Evolutionary conservation across 2,329 filamentous ascomycete species (phyloP).

Genomic region (Epichloe festucae): DNA sequence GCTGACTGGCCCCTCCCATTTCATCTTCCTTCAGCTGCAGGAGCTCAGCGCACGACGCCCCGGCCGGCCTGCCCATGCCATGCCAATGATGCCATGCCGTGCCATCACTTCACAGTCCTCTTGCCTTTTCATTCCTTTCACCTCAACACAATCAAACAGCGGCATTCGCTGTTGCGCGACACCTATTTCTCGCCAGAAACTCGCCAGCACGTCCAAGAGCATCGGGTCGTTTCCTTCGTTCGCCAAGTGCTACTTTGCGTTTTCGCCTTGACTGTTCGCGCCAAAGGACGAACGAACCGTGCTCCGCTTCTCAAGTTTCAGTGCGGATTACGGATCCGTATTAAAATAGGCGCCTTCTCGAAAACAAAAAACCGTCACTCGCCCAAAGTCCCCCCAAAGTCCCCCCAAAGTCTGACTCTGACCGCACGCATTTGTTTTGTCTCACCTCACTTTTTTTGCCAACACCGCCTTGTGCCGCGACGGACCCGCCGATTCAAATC

Average conservation of each 20-base stretch:
- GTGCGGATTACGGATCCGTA: background rate
- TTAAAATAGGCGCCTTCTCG: background rate
- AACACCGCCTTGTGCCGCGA: background rate
- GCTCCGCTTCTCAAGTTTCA: background rate
- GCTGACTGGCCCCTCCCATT: too few species aligned
- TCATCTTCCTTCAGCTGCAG: too few species aligned
- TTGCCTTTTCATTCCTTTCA: conserved; percentile 3
- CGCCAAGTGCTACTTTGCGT: background rate
- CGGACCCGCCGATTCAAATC: background rate
- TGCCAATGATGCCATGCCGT: too few species aligned
- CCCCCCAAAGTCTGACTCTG: background rate
- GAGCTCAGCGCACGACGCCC: too few species aligned
- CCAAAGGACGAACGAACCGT: background rate
- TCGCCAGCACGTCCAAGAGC: background rate
- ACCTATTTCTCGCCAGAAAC: background rate
- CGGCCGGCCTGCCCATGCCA: background rate
- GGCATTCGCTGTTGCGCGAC: background rate
- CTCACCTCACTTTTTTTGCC: background rate
- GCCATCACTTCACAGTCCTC: background rate
- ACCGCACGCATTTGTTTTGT: conserved; percentile 1
- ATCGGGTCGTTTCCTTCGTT: background rate
- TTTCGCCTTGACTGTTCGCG: background rate
- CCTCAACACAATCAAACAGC: conserved; percentile 3
- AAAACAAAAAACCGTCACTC: background rate
- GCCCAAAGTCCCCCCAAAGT: too few species aligned